These are phyloP conservation scores for Leccinum arenicola DNA, from an alignment of 768 basidiomycete species.

Conservation along the genomic window DNA sequence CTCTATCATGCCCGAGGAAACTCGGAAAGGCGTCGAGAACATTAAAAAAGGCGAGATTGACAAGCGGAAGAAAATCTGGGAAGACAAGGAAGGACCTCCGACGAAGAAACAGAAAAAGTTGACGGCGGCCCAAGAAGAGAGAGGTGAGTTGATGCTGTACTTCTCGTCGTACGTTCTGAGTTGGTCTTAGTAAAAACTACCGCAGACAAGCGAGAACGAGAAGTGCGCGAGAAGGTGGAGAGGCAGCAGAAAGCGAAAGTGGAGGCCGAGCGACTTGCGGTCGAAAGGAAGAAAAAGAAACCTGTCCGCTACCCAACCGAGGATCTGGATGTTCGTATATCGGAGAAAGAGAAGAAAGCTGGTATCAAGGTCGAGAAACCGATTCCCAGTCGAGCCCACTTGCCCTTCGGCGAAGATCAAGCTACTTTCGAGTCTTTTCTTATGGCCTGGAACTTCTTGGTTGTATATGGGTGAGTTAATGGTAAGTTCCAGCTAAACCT, in stretches of 20 bases:
- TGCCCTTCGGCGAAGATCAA: slow-evolving; percentile 68
- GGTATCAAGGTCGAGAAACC: slow-evolving; percentile 71
- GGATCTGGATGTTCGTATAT: slow-evolving; percentile 78
- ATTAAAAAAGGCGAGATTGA: slow-evolving; percentile 88
- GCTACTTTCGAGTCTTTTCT: slow-evolving; percentile 80
- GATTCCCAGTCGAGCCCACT: slow-evolving; percentile 51
- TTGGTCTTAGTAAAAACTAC: slow-evolving; percentile 26
- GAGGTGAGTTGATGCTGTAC: slow-evolving; percentile 42
- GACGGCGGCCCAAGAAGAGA: slow-evolving; percentile 71
- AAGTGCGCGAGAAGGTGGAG: slow-evolving; percentile 68
- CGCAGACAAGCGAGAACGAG: slow-evolving; percentile 66
- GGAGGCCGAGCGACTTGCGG: slow-evolving; percentile 67
- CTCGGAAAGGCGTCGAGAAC: slow-evolving; percentile 71
- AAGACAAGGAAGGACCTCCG: slow-evolving; percentile 81
- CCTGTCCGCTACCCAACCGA: slow-evolving; percentile 91
- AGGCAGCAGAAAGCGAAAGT: slow-evolving; percentile 62
- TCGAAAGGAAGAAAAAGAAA: slow-evolving; percentile 86
- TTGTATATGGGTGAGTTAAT: slow-evolving; percentile 80
- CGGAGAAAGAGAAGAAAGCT: slow-evolving; percentile 80
- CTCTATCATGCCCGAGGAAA: slow-evolving; percentile 82
- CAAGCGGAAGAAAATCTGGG: slow-evolving; percentile 90
- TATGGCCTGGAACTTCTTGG: slow-evolving; percentile 92
- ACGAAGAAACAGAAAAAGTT: slow-evolving; percentile 80
- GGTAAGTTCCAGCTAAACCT: neutral
- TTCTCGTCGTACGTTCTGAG: slow-evolving; percentile 9